Evolutionary conservation across 2,329 filamentous ascomycete species (phyloP), one percentile per base, ranked within the genome.

Genomic region (Westerdykella sp.): DNA sequence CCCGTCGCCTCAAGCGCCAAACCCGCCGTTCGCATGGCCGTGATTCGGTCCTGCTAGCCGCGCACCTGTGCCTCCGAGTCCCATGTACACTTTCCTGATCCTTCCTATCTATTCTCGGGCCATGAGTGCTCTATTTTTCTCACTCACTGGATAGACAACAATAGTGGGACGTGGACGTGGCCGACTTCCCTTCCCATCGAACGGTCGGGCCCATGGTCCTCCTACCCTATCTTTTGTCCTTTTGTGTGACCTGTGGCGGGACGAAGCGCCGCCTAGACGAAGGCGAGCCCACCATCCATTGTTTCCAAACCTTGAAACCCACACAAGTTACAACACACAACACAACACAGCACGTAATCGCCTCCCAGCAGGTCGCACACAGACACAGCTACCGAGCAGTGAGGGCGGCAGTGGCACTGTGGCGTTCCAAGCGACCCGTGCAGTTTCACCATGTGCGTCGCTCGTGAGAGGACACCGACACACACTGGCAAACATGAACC

Each of bases 1-100:
- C 50, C 47, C 43, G 45, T 54, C 56, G 60, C 58, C 56, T 57
- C 54, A 57, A 54, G 57, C 61, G 59, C 57, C 61, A 62, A 59
- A 60, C 59, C 47, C 54, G 51, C 50, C 53, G 60, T 63, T 60
- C 60, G 61, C 60, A 63, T 55, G 25, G 16, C 45, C 21, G 37
- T 57, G 52, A 55, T 58, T 59, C 49, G 54, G 49, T 42, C 44
- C 42, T 39, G 46, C 41, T 53, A 53, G 49, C 51, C 51, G 53
- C 53, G 49, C 51, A 40, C 12, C n/a, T 16, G 18, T 2, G 5
- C 25, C 40, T 23, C 18, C 43, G 37, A 39, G 37, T 46, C 32
- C 12, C 34, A 34, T 37, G 7, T 37, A 28, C 25, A 28, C 25
- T 28, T 28, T 28, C 9, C 25, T 28, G 25, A 28, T 28, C 25